phyloP scores from a whole-genome alignment of 192 early-diverging fungal species.

The Chytriomyces sp. region DNA sequence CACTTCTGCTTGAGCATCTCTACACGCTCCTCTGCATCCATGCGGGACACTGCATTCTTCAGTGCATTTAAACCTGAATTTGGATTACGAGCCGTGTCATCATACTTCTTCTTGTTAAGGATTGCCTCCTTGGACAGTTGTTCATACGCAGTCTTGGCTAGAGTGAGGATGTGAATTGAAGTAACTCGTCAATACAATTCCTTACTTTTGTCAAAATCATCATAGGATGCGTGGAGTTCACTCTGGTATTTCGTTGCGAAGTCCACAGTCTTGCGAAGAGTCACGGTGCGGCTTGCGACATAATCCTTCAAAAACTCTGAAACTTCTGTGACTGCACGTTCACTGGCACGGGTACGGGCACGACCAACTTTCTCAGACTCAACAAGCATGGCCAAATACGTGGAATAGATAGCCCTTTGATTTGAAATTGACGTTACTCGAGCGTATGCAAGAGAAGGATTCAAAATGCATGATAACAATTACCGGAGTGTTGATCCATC shows the following conservation, averaged over 20 bases:
- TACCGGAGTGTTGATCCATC: not conserved
- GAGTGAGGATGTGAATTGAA: not conserved
- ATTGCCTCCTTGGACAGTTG: constrained; percentile 50
- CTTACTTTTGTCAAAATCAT: constrained; percentile 49
- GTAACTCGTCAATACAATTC: not conserved
- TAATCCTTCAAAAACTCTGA: constrained; percentile 49
- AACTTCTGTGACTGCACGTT: constrained; percentile 37
- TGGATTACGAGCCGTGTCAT: constrained; percentile 47
- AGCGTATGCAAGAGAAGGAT: not conserved
- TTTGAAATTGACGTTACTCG: not conserved
- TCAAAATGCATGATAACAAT: not conserved
- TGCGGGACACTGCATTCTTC: constrained; percentile 48
- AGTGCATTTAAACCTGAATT: constrained; percentile 47
- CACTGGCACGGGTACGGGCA: constrained; percentile 29
- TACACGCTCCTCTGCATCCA: constrained; percentile 45
- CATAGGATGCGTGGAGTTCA: constrained; percentile 47
- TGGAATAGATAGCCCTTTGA: constrained; percentile 39
- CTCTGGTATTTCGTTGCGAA: constrained; percentile 42
- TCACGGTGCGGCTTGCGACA: constrained; percentile 27
- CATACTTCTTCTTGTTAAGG: constrained; percentile 44
- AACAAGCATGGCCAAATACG: constrained; percentile 39
- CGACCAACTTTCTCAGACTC: constrained; percentile 44
- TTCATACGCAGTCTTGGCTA: constrained; percentile 43
- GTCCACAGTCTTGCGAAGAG: constrained; percentile 41
- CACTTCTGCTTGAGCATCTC: constrained; percentile 45